Percentiles rank a stretch among this genome's conserved stretches.
These are phyloP conservation scores for Mycena olivaceomarginata DNA, from an alignment of 768 basidiomycete species.

Conservation along the genomic window DNA sequence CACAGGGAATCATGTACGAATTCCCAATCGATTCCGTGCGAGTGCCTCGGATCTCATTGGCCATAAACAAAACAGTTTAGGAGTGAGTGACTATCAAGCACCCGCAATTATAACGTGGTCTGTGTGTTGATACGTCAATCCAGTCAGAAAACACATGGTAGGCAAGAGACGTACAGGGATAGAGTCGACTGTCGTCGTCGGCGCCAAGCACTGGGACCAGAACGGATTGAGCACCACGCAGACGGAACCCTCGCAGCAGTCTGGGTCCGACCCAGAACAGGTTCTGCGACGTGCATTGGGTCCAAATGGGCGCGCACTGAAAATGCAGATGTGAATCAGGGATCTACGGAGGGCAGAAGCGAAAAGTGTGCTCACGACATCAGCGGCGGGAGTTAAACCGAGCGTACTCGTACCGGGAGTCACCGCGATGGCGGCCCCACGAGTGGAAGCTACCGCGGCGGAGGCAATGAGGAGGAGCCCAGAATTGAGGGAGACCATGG, in stretches of 20 bases:
- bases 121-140: too few species aligned
- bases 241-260: conserved; percentile 12
- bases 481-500: conserved; percentile 14
- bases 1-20: too few species aligned
- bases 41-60: too few species aligned
- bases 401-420: too few species aligned
- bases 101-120: too few species aligned
- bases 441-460: conserved; percentile 3
- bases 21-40: too few species aligned
- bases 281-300: conserved; percentile 12
- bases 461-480: not conserved
- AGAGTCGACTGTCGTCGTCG: not conserved
- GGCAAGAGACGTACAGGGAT: too few species aligned
- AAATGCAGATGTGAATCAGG: too few species aligned
- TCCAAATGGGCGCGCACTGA: conserved; percentile 20
- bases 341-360: not conserved
- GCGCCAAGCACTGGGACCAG: conserved; percentile 29
- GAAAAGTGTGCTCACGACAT: not conserved
- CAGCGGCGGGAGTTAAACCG: not conserved
- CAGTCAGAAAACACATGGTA: too few species aligned
- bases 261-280: not conserved
- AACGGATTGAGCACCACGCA: conserved; percentile 11
- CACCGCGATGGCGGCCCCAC: not conserved
- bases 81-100: too few species aligned
- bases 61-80: too few species aligned